phyloP scores from a whole-genome alignment of 352 stramenopile species.

The Thraustochytrium striatum region DNA sequence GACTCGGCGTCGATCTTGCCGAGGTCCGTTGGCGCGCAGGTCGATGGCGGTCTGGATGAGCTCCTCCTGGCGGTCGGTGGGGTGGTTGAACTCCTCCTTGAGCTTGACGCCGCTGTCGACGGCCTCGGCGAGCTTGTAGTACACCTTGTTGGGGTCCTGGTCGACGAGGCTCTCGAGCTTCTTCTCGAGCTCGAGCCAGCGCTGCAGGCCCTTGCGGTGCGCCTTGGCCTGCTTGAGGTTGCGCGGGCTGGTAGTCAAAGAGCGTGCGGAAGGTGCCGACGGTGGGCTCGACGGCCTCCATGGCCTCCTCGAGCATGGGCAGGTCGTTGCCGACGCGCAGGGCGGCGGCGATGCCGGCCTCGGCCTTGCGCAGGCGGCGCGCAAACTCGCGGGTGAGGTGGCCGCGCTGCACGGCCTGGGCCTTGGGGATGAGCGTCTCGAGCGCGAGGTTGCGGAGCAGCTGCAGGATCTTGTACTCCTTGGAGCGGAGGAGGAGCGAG shows the following conservation, averaged over 20 bases:
- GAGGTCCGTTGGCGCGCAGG: constrained; percentile 43
- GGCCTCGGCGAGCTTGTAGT: constrained; percentile 56
- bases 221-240: constrained; percentile 53
- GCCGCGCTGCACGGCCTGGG: constrained; percentile 48
- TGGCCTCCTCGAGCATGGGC: constrained; percentile 26
- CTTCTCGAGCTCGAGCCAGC: constrained; percentile 54
- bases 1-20: constrained; percentile 57
- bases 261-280: constrained; percentile 50
- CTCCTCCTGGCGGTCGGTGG: constrained; percentile 49
- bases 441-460: constrained; percentile 58
- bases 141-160: constrained; percentile 57
- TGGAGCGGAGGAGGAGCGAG: constrained; percentile 56
- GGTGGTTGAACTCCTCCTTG: constrained; percentile 40
- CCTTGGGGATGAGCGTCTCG: constrained; percentile 55
- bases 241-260: constrained; percentile 51
- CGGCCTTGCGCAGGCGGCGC: neutral
- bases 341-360: constrained; percentile 2
- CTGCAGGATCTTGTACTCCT: constrained; percentile 60
- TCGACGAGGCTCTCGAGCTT: constrained; percentile 54
- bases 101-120: constrained; percentile 57
- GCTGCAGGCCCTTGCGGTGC: constrained; percentile 48
- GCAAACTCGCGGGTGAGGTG: constrained; percentile 42
- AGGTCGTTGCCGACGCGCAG: constrained; percentile 42
- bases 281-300: constrained; percentile 53
- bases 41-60: constrained; percentile 52